Percentiles rank a stretch among this genome's conserved stretches.
Conservation (phyloP, 2,329 filamentous ascomycete species). For the Beauveria caledonica region DNA sequence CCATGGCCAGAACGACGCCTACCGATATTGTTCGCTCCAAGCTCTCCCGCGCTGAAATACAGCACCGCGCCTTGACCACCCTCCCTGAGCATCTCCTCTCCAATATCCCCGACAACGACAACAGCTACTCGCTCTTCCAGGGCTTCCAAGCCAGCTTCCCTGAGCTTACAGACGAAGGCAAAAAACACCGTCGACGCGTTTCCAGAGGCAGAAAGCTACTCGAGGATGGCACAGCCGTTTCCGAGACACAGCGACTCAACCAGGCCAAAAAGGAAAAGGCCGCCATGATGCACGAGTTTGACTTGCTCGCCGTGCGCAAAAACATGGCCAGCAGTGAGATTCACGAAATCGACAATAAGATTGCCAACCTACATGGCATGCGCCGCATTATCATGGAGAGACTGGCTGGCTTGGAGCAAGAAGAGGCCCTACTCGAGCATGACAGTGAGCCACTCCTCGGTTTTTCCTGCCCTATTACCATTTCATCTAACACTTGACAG, state of each 20-base stretch:
- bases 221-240: constrained; percentile 46
- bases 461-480: not conserved
- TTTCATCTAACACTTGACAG: constrained; percentile 33
- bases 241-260: constrained; percentile 55
- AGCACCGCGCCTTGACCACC: constrained; percentile 82
- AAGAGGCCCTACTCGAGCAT: constrained; percentile 83
- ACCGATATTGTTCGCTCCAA: constrained; percentile 88
- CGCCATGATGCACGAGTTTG: constrained; percentile 72
- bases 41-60: constrained; percentile 84
- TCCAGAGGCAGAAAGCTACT: constrained; percentile 72
- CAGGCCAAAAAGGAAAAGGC: constrained; percentile 75
- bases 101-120: constrained; percentile 81
- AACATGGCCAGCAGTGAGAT: constrained; percentile 98
- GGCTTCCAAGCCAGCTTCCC: constrained; percentile 90
- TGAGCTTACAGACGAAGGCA: constrained; percentile 57
- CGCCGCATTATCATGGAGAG: constrained; percentile 84
- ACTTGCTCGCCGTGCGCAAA: constrained; percentile 87
- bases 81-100: constrained; percentile 82
- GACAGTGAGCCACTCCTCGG: constrained; percentile 52
- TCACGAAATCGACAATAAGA: constrained; percentile 92
- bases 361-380: constrained; percentile 88
- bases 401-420: constrained; percentile 77
- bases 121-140: constrained; percentile 88
- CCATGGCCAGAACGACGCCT: constrained; percentile 84
- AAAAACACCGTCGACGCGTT: constrained; percentile 61